phyloP scores from a whole-genome alignment of 2,329 filamentous ascomycete species.

The Fusarium pseudocircinatum region DNA sequence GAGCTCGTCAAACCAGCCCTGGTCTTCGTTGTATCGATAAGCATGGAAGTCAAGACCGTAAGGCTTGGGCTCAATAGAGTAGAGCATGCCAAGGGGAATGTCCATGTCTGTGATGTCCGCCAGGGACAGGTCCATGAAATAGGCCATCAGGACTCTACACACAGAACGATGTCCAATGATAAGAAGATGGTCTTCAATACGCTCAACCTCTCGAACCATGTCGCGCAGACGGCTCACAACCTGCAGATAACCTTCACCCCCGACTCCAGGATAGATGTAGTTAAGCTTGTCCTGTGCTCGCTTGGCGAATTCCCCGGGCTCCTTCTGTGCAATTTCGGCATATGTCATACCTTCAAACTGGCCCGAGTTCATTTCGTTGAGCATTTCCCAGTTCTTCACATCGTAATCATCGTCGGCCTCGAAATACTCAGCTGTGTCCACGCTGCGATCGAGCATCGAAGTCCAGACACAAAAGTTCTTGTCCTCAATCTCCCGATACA shows the following conservation, averaged over 20 bases:
- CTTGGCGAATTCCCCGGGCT: constrained; percentile 82
- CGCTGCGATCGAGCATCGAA: constrained; percentile 91
- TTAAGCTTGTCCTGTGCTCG: constrained; percentile 88
- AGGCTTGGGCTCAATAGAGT: constrained; percentile 95
- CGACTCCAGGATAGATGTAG: constrained; percentile 95
- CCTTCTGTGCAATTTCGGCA: constrained; percentile 81
- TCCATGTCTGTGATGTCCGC: constrained; percentile 95
- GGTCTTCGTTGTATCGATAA: constrained; percentile 84
- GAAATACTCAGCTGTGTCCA: constrained; percentile 89
- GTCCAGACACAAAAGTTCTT: constrained; percentile 99
- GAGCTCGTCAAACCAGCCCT: constrained; percentile 84
- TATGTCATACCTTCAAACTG: constrained; percentile 96
- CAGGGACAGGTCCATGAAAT: constrained; percentile 92
- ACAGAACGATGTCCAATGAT: constrained; percentile 94
- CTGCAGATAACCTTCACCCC: constrained; percentile 95
- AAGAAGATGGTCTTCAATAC: constrained; percentile 94
- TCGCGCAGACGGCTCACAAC: constrained; percentile 95
- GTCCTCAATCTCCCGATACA: constrained; percentile 72
- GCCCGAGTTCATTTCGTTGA: constrained; percentile 95
- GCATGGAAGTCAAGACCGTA: constrained; percentile 98
- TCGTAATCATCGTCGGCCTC: constrained; percentile 93
- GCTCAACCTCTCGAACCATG: constrained; percentile 96
- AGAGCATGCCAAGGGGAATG: constrained; percentile 91
- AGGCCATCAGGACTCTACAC: constrained; percentile 90
- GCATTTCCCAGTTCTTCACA: constrained; percentile 96